Conservation (phyloP, 164 flowering plant genomes). For the Vitis rupestris region DNA sequence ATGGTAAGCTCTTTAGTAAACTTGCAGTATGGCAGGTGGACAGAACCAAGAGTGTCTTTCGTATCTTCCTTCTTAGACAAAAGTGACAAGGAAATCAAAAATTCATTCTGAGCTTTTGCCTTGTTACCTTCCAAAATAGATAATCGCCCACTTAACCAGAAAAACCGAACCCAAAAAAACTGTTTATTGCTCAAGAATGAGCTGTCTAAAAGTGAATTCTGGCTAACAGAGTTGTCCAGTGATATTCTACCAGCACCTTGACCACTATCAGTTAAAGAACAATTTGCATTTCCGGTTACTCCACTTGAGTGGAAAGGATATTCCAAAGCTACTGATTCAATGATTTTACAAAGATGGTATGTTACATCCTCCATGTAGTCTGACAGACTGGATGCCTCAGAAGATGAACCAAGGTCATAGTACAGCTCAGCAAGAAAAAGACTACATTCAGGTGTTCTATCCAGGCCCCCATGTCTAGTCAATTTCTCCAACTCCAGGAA, state of each 20-base stretch:
- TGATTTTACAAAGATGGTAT: slow-evolving; percentile 84
- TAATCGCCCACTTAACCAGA: slow-evolving; percentile 82
- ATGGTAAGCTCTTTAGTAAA: slow-evolving; percentile 48
- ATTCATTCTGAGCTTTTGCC: slow-evolving; percentile 68
- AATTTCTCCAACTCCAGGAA: slow-evolving; percentile 84
- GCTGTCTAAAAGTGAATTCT: slow-evolving; percentile 12
- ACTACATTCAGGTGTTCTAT: slow-evolving; percentile 74
- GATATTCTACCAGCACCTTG: slow-evolving; percentile 17
- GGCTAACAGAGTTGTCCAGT: slow-evolving; percentile 10
- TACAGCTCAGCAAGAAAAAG: slow-evolving; percentile 91
- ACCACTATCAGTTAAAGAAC: slow-evolving; percentile 10
- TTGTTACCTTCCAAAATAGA: slow-evolving; percentile 65
- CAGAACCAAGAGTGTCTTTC: slow-evolving; percentile 27
- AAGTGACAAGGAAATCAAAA: slow-evolving; percentile 56
- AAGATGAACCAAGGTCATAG: slow-evolving; percentile 63
- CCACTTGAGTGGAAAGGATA: slow-evolving; percentile 31
- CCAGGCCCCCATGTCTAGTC: slow-evolving; percentile 68
- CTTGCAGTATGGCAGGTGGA: slow-evolving; percentile 66
- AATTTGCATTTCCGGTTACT: slow-evolving; percentile 19
- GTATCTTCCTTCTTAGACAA: slow-evolving; percentile 36
- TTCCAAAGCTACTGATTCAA: slow-evolving; percentile 72
- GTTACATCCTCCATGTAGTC: slow-evolving; percentile 64
- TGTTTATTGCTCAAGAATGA: slow-evolving; percentile 32
- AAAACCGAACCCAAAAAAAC: slow-evolving; percentile 79
- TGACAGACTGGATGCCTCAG: slow-evolving; percentile 29